Conservation (phyloP, 176 grass and related monocot genomes). For the Oryza meyeriana region DNA sequence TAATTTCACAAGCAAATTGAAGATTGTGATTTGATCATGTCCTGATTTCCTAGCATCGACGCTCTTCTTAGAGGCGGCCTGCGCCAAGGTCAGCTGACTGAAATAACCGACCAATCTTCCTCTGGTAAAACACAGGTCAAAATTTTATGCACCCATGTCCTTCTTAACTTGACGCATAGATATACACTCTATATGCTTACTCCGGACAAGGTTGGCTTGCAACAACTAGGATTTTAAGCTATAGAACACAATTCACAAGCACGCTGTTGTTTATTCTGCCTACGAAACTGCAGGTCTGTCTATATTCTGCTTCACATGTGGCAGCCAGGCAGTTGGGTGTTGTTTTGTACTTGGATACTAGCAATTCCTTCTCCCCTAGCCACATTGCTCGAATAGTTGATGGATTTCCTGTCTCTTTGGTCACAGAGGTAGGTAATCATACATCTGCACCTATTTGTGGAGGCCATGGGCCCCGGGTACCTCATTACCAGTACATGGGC, state of each 20-base stretch:
- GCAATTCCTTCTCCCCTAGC: constrained; percentile 79
- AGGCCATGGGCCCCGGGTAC: too few relatives aligned
- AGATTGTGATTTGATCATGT: background rate
- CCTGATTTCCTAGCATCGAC: constrained; percentile 58
- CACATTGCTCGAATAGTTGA: constrained; percentile 51
- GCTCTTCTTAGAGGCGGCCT: constrained; percentile 78
- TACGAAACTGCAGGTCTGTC: constrained; percentile 61
- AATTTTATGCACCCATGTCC: too few relatives aligned
- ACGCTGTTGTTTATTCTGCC: constrained; percentile 6
- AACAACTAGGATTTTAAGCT: background rate
- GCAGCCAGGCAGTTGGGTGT: constrained; percentile 47
- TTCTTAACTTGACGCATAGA: background rate
- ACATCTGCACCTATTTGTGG: background rate
- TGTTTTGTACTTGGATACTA: constrained; percentile 84
- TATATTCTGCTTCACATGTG: constrained; percentile 57
- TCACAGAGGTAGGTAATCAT: constrained; percentile 40
- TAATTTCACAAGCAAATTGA: background rate
- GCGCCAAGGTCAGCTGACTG: constrained; percentile 68
- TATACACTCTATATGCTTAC: background rate
- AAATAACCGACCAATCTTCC: constrained; percentile 75
- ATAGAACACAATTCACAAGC: background rate
- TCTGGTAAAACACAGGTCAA: constrained; percentile 85
- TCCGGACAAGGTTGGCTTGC: background rate
- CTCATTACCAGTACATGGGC: too few relatives aligned
- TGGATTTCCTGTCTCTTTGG: constrained; percentile 26